Evolutionary conservation across 1,139 yeast species (phyloP).

Genomic region (Suhomyces wounanorum): DNA sequence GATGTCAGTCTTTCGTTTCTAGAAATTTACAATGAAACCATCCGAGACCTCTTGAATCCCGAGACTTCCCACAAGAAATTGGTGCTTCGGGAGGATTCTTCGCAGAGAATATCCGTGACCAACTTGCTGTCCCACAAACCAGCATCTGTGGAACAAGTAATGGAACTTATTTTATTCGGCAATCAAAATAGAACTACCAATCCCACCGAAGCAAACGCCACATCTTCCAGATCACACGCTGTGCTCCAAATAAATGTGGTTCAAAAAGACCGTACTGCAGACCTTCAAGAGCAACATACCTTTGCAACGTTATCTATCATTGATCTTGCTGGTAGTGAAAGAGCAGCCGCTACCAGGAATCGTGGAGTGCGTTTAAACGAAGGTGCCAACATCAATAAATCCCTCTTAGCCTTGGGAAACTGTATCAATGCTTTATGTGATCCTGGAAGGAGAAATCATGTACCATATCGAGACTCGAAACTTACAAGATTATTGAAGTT

Average conservation of each 20-base stretch:
- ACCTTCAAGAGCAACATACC: conserved; percentile 64
- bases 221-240: conserved; percentile 91
- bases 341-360: conserved; percentile 88
- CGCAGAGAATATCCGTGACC: conserved; percentile 68
- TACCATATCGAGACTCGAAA: conserved; percentile 90
- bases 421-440: conserved; percentile 92
- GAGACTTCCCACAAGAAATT: conserved; percentile 47
- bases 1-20: conserved; percentile 72
- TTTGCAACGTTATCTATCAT: conserved; percentile 83
- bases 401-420: conserved; percentile 85
- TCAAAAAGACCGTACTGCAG: conserved; percentile 63
- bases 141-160: conserved; percentile 67
- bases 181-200: conserved; percentile 78
- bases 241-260: conserved; percentile 79
- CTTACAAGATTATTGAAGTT: conserved; percentile 82
- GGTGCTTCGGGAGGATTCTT: conserved; percentile 70
- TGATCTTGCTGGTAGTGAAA: conserved; percentile 92
- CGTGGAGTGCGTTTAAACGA: conserved; percentile 78
- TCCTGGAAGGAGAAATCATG: conserved; percentile 64
- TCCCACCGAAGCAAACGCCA: conserved; percentile 87
- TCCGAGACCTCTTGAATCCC: conserved; percentile 73
- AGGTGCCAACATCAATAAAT: conserved; percentile 90
- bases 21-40: conserved; percentile 89
- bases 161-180: conserved; percentile 74
- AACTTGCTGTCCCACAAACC: conserved; percentile 72